phyloP scores from a whole-genome alignment of 2,329 filamentous ascomycete species.

The Zymoseptoria crescenta region DNA sequence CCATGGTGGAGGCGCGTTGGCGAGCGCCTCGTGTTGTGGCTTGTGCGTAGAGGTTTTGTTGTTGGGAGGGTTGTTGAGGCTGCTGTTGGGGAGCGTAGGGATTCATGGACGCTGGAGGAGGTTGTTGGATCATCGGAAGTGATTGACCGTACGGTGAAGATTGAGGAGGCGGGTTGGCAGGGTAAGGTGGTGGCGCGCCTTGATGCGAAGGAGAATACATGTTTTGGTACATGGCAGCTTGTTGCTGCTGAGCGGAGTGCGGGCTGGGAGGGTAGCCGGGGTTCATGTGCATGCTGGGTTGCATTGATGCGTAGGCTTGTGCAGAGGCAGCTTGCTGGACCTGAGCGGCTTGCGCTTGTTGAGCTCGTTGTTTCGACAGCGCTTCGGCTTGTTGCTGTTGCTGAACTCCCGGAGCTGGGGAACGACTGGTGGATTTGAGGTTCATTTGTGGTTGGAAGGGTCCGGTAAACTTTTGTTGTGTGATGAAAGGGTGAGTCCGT shows the following conservation, averaged over 20 bases:
- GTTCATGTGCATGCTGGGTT: conserved; percentile 23
- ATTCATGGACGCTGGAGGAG: conserved; percentile 36
- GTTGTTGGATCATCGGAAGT: conserved; percentile 59
- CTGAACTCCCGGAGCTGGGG: conserved; percentile 84
- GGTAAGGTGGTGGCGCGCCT: conserved; percentile 71
- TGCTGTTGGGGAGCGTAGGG: conserved; percentile 22
- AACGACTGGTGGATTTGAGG: conserved; percentile 80
- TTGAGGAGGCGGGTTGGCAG: conserved; percentile 53
- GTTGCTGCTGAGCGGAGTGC: conserved; percentile 19
- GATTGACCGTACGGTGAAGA: conserved; percentile 56
- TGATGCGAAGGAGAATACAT: conserved; percentile 62
- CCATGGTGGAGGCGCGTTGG: conserved; percentile 92
- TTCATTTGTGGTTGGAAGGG: conserved; percentile 98
- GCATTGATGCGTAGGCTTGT: conserved; percentile 17
- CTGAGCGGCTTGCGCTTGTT: conserved; percentile 42
- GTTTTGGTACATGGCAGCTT: conserved; percentile 62
- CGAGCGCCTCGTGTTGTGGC: conserved; percentile 69
- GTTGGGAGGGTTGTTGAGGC: not conserved
- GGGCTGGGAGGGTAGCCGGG: conserved; percentile 37
- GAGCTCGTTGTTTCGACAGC: conserved; percentile 80
- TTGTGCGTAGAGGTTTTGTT: conserved; percentile 52
- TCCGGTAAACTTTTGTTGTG: conserved; percentile 92
- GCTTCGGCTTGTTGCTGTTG: conserved; percentile 95
- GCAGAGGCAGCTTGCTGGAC: conserved; percentile 36
- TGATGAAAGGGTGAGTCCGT: conserved; percentile 96